Evolutionary conservation across 148 eudicot species (phyloP), one percentile per base, ranked within the genome.

Genomic region (Chenopodium album): DNA sequence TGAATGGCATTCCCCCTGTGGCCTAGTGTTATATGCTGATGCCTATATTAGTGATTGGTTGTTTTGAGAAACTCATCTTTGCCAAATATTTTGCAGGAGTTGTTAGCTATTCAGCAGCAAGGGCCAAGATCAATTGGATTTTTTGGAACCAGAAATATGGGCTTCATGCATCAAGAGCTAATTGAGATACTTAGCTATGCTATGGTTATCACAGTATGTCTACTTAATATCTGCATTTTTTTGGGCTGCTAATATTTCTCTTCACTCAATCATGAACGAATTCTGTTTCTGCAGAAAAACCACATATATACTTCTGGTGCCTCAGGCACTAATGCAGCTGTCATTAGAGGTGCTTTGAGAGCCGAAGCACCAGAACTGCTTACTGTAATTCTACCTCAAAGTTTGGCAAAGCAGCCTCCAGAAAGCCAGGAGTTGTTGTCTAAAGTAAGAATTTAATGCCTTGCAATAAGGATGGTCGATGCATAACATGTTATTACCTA

Each of bases 131-230:
- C 88, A 80, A 96, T 96, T 84, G 99, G 99, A 59, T 96, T 96
- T 82, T 96, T 96, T 59, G 99, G 99, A 81, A 96, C 99, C 52
- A 86, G 99, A 77, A 96, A 96, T 88, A 96, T 96, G 99, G 99
- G 97, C 73, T 96, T 96, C 86, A 94, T 94, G 99, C 99, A 96
- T 88, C 99, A 96, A 87, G 94, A 96, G 90, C 98, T 96, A 32
- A 96, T 96, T 88, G 97, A 96, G 91, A 96, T 96, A 80, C 99
- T 96, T 72, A 96, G 99, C 86, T 96, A 96, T 83, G 99, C 99
- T 48, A 89, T 96, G 95, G 97, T 96, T 76, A 96, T 96, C 54
- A 96, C 99, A 71, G 99, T 96, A 94, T 78, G 79, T 81, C 37
- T 79, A 48, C 23, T 16, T 31, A 31, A 22, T 80, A 28, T 73